phyloP scores from a whole-genome alignment of 1,139 yeast species.

The Nakaseomyces sp. region DNA sequence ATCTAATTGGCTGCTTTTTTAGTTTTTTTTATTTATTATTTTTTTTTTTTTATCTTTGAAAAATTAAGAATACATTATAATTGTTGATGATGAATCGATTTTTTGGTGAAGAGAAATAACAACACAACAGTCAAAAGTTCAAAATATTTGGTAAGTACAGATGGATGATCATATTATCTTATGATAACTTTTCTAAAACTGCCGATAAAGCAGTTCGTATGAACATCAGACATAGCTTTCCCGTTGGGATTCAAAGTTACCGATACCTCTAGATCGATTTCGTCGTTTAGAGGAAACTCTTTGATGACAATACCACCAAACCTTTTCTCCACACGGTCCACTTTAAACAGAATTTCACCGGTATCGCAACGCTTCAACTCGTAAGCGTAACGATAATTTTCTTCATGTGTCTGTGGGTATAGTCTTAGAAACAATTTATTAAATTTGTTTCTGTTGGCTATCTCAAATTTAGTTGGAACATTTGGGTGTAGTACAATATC shows the following conservation, averaged over 20 bases:
- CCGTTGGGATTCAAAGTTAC: neutral
- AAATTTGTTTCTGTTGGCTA: neutral
- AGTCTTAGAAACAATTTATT: neutral
- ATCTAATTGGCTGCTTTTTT: no score
- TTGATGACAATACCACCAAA: conserved; percentile 3
- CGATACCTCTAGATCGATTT: neutral
- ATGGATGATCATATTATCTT: neutral
- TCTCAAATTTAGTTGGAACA: neutral
- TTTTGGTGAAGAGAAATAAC: no score
- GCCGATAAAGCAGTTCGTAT: neutral
- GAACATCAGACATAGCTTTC: neutral
- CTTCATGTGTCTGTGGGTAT: conserved; percentile 1
- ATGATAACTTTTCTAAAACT: neutral
- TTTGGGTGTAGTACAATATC: neutral
- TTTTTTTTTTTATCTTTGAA: no score
- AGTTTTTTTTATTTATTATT: no score
- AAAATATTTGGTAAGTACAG: neutral
- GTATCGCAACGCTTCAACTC: neutral
- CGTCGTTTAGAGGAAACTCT: neutral
- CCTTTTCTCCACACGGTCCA: neutral
- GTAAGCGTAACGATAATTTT: neutral
- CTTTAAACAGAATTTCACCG: neutral
- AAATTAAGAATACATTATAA: no score
- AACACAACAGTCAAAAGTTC: no score
- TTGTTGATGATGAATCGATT: no score